Base-by-base conservation (phyloP, 306 rosid species). In the Prunus davidiana region DNA sequence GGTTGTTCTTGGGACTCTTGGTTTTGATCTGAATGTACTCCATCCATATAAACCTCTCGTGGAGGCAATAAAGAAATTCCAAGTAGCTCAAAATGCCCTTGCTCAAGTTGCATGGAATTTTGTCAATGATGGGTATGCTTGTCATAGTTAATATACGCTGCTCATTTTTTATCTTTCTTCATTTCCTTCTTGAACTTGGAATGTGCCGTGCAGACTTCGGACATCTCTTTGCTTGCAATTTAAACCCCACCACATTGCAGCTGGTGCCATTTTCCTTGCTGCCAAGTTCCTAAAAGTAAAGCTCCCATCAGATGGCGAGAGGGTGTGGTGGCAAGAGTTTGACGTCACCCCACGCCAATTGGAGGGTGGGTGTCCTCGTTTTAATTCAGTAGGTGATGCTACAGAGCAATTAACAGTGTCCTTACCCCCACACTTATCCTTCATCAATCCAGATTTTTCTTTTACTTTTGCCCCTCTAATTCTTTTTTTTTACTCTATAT, bases 41-140 rank as follows among this genome's bases (percentile, higher is more conserved):
- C 98, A 95, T 82, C 98, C 98, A 64, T 95, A 95, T 87, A 95
- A 95, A 78, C 98, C 98, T 75, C 98, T 95, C 58, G 98, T 92
- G 22, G 98, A 95, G 86, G 98, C 98, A 66, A 92, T 95, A 84
- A 95, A 92, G 88, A 95, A 91, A 88, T 95, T 95, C 85, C 89
- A 92, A 87, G 97, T 95, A 77, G 98, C 97, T 85, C 97, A 92
- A 86, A 88, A 95, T 79, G 97, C 98, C 76, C 94, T 95, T 78
- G 98, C 98, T 75, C 98, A 95, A 87, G 98, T 95, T 84, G 98
- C 98, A 19, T 95, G 98, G 98, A 95, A 95, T 82, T 95, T 95
- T 82, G 97, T 95, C 72, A 95, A 95, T 79, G 98, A 95, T 84
- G 98, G 98, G 98, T 95, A 95, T 82, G 84, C 71, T 32, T 67